These are phyloP conservation scores for Microcera coccophila DNA, from an alignment of 2,329 filamentous ascomycete genomes.

Conservation along the genomic window DNA sequence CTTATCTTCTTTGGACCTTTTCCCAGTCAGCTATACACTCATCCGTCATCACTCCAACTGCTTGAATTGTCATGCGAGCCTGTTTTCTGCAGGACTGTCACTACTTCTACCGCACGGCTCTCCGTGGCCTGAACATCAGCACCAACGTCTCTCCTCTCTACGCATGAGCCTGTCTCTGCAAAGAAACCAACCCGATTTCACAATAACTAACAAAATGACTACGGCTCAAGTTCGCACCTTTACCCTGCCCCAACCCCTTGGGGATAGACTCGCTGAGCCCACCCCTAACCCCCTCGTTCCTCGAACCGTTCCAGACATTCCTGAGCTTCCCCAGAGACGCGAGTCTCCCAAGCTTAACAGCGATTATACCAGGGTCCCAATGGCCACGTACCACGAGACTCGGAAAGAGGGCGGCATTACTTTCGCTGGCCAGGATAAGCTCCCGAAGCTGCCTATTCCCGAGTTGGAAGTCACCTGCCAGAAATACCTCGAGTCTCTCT, in stretches of 20 bases:
- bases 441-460: constrained; percentile 90
- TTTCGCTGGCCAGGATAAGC: constrained; percentile 80
- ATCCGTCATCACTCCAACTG: constrained; percentile 9
- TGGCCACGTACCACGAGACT: constrained; percentile 51
- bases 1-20: constrained; percentile 4
- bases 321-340: constrained; percentile 22
- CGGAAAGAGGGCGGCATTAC: constrained; percentile 70
- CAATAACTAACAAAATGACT: constrained; percentile 34
- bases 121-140: constrained; percentile 79
- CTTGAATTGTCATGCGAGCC: constrained; percentile 64
- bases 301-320: constrained; percentile 38
- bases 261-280: constrained; percentile 58
- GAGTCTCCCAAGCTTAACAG: constrained; percentile 26
- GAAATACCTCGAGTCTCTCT: constrained; percentile 75
- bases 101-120: constrained; percentile 86
- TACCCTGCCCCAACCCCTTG: constrained; percentile 66
- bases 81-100: constrained; percentile 85
- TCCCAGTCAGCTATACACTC: constrained; percentile 9
- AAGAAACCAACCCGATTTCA: constrained; percentile 2
- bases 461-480: constrained; percentile 74
- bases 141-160: constrained; percentile 75
- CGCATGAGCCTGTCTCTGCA: constrained; percentile 44
- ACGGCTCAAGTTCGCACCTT: constrained; percentile 39
- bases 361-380: constrained; percentile 45
- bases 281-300: constrained; percentile 29